Base-by-base conservation (phyloP, 495 filamentous ascomycete species). In the Penicillium egyptiacum region DNA sequence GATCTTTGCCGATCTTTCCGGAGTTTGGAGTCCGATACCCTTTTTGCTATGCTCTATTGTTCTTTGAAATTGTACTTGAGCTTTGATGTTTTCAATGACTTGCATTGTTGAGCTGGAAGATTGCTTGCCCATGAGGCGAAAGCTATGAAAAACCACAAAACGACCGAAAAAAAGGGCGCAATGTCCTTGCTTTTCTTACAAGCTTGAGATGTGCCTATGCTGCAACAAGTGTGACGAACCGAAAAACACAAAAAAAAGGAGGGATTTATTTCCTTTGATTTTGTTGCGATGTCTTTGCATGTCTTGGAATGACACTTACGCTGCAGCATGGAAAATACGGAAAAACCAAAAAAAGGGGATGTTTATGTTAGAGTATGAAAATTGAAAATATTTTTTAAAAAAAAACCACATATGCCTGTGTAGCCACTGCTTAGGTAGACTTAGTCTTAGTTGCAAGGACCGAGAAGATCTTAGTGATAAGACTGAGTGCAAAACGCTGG, bases 171-270 rank as follows among this genome's bases (percentile, higher is more conserved):
- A 44, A 53, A 31, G 26, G 40, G 39, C 22, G 25, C 14, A 23
- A 35, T 41, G 3, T 31, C 19, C 12, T 42, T 49, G 16, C 17
- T 50, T 28, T 42, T 31, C n/a, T 42, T n/a, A 2, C 28, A 43
- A 26, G 8, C 11, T 46, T 31, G 37, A 40, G 23, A 20, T n/a
- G 39, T 52, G 35, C 47, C 47, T 35, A 35, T 35, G 30, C 28
- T 50, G 17, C 30, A 50, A 4, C 4, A 8, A 37, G 50, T 16
- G 25, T 30, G 20, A 4, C 50, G 44, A 50, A 30, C 22, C 17
- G 19, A 31, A 58, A 58, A 52, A 52, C 2, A 14, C 55, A 19
- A 46, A 58, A 52, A 57, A 43, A 35, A n/a, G 30, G 26, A 19
- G 25, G 5, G 44, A 4, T 28, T 2, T 47, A n/a, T 30, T 11